Base-by-base conservation (phyloP, 2,329 filamentous ascomycete species). In the Diaporthe velutina region DNA sequence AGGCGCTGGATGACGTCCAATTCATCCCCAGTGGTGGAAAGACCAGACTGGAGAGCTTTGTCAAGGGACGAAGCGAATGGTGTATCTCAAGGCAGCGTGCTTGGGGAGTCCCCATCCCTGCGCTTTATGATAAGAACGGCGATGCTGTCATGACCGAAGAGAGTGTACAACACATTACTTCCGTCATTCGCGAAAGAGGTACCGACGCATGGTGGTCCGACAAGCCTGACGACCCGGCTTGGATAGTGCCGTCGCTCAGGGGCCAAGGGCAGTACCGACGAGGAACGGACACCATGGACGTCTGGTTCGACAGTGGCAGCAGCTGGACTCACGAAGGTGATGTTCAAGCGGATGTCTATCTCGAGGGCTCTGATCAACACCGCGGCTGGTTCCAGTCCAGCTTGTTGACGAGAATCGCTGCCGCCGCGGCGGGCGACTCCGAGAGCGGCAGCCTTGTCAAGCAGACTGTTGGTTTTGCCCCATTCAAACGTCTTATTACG, bases 301-400 rank as follows among this genome's bases (percentile, higher is more conserved):
- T 99, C 13, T 99, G 97, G 97, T 99, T 99, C 79, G 97, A 99
- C 83, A 98, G 97, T 78, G 97, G 97, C 8, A 98, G 94, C 67
- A 98, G 95, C 80, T 99, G 97, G 97, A 93, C 88, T 5, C 88
- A 90, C 80, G 87, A 85, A 38, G 79, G 83, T 12, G 80, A 82
- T 38, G 81, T 72, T 77, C 92, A 82, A 33, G 95, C 95, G 0
- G 95, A 99, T 82, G 90, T 98, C 33, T 98, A 98, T 81, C 89
- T 98, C 3, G 97, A 99, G 85, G 97, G 97, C 42, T 94, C 93
- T 4, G 97, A 99, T 82, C 97, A 99, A 82, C 97, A 99, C 83
- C 93, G 97, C 52, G 97, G 97, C 40, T 99, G 97, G 97, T 99
- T 99, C 82, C 97, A 99, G 83, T 98, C 97, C 9, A 98, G 95